Base-by-base conservation (phyloP, 306 rosid species). In the Betula pendula region DNA sequence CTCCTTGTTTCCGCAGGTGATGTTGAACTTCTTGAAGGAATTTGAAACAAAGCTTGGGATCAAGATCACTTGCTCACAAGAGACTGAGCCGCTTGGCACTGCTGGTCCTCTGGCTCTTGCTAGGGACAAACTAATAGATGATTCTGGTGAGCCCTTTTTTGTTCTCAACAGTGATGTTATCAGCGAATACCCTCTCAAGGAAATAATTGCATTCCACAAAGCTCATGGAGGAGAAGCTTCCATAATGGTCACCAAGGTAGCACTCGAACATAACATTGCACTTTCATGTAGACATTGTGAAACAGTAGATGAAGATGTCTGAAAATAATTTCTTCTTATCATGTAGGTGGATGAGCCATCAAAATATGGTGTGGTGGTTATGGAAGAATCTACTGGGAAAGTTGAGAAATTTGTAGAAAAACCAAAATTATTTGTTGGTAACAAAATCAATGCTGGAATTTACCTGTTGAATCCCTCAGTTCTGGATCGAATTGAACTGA, bases 51-150 rank as follows among this genome's bases (percentile, higher is more conserved):
- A 96, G 78, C 92, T 96, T 7, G 97, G 86, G 40, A 93, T 96
- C 84, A 96, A 88, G 91, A 96, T 96, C 85, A 93, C 98, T 10
- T 96, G 99, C 84, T 96, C 99, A 6, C 99, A 93, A 83, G 99
- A 96, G 91, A 96, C 99, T 6, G 99, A 96, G 70, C 99, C 99
- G 68, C 84, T 96, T 5, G 99, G 99, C 68, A 96, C 99, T 70
- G 99, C 98, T 44, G 98, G 99, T 53, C 98, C 99, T 71, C 87
- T 96, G 78, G 99, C 99, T 68, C 99, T 96, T 84, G 99, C 99
- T 29, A 90, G 99, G 84, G 98, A 91, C 83, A 93, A 96, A 85
- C 93, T 96, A 78, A 68, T 88, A 43, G 98, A 96, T 67, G 78
- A 76, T 19, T 89, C 96, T 48, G 96, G 98, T 7, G 93, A 93